Evolutionary conservation across 331 rosid genomes (phyloP), one percentile per base, ranked within the genome.

Genomic region (Rosa hybrid): DNA sequence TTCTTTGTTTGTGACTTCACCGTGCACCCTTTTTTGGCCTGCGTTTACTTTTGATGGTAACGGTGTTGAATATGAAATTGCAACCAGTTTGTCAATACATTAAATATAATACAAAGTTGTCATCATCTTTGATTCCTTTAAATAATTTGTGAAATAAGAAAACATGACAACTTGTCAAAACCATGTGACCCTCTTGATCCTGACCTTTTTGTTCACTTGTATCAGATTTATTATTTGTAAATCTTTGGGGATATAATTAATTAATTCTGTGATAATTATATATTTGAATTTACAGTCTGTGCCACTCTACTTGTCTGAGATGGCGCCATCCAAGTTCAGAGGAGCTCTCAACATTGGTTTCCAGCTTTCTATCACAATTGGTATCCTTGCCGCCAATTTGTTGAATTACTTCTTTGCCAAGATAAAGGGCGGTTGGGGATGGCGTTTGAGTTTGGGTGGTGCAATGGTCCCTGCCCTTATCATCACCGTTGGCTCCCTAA

Each of bases 391-490:
- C 10, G 98, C 98, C 34, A 92, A 91, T 72, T 84, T 94, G 6
- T 51, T 92, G 46, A 94, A 94, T 83, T 94, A 91, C 86, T 92
- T 92, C 84, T 94, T 92, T 56, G 94, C 95, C 2, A 94, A 90
- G 76, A 94, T 94, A 71, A 18, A 86, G 23, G 97, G 97, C 2
- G 98, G 98, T 0, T 94, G 97, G 98, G 97, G 98, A 77, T 94
- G 98, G 98, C 86, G 98, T 21, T 53, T 94, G 85, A 94, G 98
- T 82, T 83, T 94, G 41, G 98, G 98, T 0, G 98, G 97, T 3
- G 98, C 98, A 0, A 81, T 90, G 86, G 96, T 94, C 12, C 98
- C 98, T 0, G 98, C 97, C 3, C 85, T 91, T 3, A 90, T 92
- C 5, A 91, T 94, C 76, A 86, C 92, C 2, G 6, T 91, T 0